Percentiles rank a stretch among this genome's conserved stretches.
Conservation (phyloP, 805 yeast species). For the Metschnikowia baotianmanensis region DNA sequence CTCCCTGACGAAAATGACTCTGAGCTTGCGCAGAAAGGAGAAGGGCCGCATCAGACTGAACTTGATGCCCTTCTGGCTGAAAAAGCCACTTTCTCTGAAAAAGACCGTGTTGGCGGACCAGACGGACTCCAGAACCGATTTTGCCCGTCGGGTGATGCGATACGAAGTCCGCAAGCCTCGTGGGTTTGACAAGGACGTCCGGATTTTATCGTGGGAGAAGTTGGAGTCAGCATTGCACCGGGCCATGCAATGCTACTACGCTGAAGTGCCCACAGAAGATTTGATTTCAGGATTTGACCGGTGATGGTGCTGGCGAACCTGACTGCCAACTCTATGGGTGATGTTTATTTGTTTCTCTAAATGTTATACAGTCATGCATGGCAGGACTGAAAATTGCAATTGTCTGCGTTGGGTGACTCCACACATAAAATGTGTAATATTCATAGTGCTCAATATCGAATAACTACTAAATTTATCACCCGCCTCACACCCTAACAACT, state of each 20-base stretch:
- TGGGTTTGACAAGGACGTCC: constrained; percentile 66
- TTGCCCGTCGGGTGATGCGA: constrained; percentile 64
- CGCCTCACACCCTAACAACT: no score
- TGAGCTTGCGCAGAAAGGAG: constrained; percentile 56
- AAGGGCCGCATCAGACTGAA: constrained; percentile 66
- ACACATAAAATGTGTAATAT: no score
- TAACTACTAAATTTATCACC: no score
- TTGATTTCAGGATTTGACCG: neutral
- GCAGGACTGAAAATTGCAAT: no score
- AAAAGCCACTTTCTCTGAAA: constrained; percentile 52
- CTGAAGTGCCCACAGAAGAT: constrained; percentile 45
- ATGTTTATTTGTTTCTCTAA: neutral
- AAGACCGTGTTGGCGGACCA: constrained; percentile 24
- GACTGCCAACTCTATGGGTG: no score
- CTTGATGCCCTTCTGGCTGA: constrained; percentile 65
- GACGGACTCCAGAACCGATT: constrained; percentile 29
- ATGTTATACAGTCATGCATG: no score
- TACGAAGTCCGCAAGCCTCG: constrained; percentile 62
- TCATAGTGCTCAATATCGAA: no score
- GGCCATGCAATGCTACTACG: constrained; percentile 64
- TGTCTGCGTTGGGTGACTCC: no score
- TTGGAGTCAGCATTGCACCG: constrained; percentile 58
- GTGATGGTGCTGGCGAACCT: no score
- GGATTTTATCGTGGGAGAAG: constrained; percentile 60
- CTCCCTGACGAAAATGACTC: constrained; percentile 46